phyloP scores from a whole-genome alignment of 345 rosid species.

The Alliaria petiolata region DNA sequence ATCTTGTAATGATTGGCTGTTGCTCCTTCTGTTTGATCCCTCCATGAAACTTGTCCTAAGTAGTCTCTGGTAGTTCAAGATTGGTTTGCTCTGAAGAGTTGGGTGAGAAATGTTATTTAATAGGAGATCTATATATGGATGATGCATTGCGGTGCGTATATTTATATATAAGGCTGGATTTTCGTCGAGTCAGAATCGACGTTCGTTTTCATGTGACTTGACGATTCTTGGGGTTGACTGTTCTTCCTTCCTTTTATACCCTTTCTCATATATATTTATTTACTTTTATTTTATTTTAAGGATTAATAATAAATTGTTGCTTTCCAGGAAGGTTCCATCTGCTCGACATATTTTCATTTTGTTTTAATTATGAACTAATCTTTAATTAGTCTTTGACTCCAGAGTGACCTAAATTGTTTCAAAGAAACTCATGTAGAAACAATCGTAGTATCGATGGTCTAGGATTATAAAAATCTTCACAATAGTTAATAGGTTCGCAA shows the following conservation, averaged over 20 bases:
- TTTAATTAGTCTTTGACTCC: constrained; percentile 10
- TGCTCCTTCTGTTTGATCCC: constrained; percentile 27
- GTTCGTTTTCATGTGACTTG: constrained; percentile 30
- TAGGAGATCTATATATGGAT: neutral
- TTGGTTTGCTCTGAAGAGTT: constrained; percentile 14
- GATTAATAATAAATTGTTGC: neutral
- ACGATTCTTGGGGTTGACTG: constrained; percentile 34
- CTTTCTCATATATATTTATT: neutral
- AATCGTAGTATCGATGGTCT: neutral
- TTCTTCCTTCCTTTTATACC: constrained; percentile 14
- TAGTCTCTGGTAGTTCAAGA: constrained; percentile 8
- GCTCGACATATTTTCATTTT: neutral
- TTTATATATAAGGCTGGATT: constrained; percentile 11
- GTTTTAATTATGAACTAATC: neutral
- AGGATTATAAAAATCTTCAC: neutral
- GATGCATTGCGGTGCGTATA: constrained; percentile 15
- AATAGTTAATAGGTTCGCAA: neutral
- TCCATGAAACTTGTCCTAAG: constrained; percentile 13
- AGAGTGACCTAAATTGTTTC: neutral
- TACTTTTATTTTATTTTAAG: neutral
- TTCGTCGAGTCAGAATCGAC: constrained; percentile 31
- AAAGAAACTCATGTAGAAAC: neutral
- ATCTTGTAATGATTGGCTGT: constrained; percentile 23
- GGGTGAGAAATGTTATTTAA: neutral
- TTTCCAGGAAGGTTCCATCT: constrained; percentile 20